Conservation (phyloP, 2,329 filamentous ascomycete genomes). For the Trichothecium roseum region DNA sequence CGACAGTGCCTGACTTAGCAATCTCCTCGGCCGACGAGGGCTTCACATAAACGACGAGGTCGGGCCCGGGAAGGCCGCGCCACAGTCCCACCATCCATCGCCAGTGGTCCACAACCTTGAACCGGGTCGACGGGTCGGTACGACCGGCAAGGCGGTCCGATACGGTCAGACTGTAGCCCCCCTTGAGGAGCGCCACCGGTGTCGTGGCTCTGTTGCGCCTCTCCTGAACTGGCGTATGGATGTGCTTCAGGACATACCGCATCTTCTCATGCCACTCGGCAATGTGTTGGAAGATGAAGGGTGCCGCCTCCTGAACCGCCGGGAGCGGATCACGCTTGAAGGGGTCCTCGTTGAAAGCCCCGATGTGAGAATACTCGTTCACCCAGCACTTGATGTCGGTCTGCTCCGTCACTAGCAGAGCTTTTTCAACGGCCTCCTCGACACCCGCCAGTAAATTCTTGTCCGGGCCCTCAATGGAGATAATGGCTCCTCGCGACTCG, state of each 20-base stretch:
- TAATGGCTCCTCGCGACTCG: slow-evolving; percentile 58
- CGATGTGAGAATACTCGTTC: slow-evolving; percentile 14
- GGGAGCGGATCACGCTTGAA: slow-evolving; percentile 9
- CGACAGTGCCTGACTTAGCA: slow-evolving; percentile 36
- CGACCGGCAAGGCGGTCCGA: slow-evolving; percentile 65
- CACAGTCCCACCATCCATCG: slow-evolving; percentile 94
- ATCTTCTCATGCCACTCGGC: slow-evolving; percentile 68
- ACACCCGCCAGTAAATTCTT: slow-evolving; percentile 39
- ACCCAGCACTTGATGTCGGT: slow-evolving; percentile 32
- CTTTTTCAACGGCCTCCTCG: slow-evolving; percentile 54
- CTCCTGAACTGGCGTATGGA: slow-evolving; percentile 13
- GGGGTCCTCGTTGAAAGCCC: slow-evolving; percentile 7
- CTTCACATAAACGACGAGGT: slow-evolving; percentile 63
- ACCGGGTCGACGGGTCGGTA: slow-evolving; percentile 64
- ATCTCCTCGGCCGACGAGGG: slow-evolving; percentile 23
- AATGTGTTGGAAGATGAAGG: slow-evolving; percentile 57
- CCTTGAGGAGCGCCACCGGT: slow-evolving; percentile 66
- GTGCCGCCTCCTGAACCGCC: slow-evolving; percentile 29
- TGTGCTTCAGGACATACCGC: slow-evolving; percentile 51
- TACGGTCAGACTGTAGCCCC: slow-evolving; percentile 69
- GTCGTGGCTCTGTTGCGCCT: slow-evolving; percentile 19
- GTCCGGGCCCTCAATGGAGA: slow-evolving; percentile 72
- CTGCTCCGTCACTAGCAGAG: slow-evolving; percentile 38
- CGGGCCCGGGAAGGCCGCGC: slow-evolving; percentile 75
- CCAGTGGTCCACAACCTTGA: slow-evolving; percentile 84